Base-by-base conservation (phyloP, 1,284 basidiomycete genomes). In the Marasmius tenuissimus region DNA sequence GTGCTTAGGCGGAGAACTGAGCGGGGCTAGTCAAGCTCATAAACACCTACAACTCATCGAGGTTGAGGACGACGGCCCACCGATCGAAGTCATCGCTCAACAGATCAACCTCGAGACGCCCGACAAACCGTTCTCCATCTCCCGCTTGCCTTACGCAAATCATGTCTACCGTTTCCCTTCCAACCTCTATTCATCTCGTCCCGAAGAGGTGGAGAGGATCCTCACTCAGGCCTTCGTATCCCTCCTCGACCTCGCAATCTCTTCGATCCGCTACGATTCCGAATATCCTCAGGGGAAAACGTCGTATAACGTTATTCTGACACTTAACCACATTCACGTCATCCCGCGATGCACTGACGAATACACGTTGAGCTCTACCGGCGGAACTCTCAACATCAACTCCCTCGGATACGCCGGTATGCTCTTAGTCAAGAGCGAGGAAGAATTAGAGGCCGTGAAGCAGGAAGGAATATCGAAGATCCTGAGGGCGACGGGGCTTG, bases 1-100 rank as follows among this genome's bases (percentile, higher is more conserved):
- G 53, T 8, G 20, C 35, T 47, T 61, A 91, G 92, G 92, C 67
- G 93, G 93, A 4, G 81, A 85, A 53, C 80, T 85, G 52, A 94
- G 92, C 62, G 94, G 94, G 39, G 93, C 94, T 8, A 94, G 92
- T 72, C 94, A 96, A 75, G 79, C 83, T 1, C 94, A 95, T 76
- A 93, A 96, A 68, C 94, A 96, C 72, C 70, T 96, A 20, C 94
- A 96, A 73, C 89, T 95, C 64, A 75, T 96, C 35, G 88, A 90
- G 18, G 72, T 87, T 20, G 81, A 84, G 11, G 79, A 77, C 47
- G 76, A 78, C 51, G 87, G 86, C 3, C 88, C 91, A 34, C 93
- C 93, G 0, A 78, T 94, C 42, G 93, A 94, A 72, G 77, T 74
- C 53, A 81, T 93, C 65, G 86, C 90, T 4, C 80, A 80, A 65